Base-by-base conservation (phyloP, 1,284 basidiomycete species). In the Austroboletus novae-zelandiae region DNA sequence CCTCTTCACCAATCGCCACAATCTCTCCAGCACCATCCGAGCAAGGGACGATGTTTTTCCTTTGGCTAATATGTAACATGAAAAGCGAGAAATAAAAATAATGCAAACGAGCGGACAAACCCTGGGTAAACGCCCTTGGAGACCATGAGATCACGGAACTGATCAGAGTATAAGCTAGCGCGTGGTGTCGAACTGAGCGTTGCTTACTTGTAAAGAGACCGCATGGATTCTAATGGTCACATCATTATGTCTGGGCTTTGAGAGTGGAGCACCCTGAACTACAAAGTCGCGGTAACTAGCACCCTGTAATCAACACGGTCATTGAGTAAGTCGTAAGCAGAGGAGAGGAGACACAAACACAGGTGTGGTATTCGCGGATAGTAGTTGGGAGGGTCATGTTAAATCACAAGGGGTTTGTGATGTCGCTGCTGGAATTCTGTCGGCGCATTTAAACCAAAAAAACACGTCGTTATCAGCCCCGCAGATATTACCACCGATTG, bases 11-110 rank as follows among this genome's bases (percentile, higher is more conserved):
- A 17, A 83, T 61, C 4, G 74, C 71, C 36, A 82, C 65, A 42
- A 86, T 70, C 59, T 83, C 79, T 9, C 84, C 84, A 15, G 84
- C 82, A 55, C 78, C 74, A 57, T 87, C 84, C 5, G 83, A 85
- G 60, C 74, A 71, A 1, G 83, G 81, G 13, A 83, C 71, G 4
- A 77, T 56, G 37, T 77, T 62, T 4, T 61, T 51, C 57, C 39
- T 53, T 43, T 65, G 50, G 15, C 53, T 58, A 35, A 40, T 6
- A 10, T 32, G 31, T 23, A 32, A 4, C 31, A 5, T 17, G 30
- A 31, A 36, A 8, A 11, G 5, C 5, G 29, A 31, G 32, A n/a
- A 15, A 34, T 34, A 4, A 20, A 1, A 23, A 23, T 23, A 6
- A 32, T 2, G 25, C 14, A 32, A 4, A 34, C 8, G 18, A 47